Conservation (phyloP, 192 early-diverging fungal species). For the Backusella tuberculispora region DNA sequence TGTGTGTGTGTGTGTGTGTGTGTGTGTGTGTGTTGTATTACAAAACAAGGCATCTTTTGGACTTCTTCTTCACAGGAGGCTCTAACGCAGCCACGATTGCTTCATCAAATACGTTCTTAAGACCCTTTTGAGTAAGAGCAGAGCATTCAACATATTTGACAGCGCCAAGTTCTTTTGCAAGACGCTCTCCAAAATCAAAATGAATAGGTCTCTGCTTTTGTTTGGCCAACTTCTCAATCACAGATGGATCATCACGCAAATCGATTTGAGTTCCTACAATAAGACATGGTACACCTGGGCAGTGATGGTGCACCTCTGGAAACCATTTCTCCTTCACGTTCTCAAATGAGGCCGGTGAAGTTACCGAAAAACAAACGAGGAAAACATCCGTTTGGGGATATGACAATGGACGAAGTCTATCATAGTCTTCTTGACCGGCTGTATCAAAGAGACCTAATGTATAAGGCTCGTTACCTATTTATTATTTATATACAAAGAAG, state of each 20-base stretch:
- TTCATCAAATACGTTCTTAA: conserved; percentile 96
- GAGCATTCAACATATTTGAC: conserved; percentile 95
- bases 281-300: conserved; percentile 92
- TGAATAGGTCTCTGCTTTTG: conserved; percentile 85
- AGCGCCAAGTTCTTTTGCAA: conserved; percentile 82
- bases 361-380: conserved; percentile 92
- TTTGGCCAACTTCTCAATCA: conserved; percentile 78
- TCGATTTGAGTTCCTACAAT: conserved; percentile 93
- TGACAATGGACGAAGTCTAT: conserved; percentile 89
- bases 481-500: not conserved
- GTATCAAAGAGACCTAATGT: conserved; percentile 96
- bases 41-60: conserved; percentile 80
- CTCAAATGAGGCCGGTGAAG: conserved; percentile 90
- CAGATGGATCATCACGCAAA: conserved; percentile 82
- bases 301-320: conserved; percentile 95
- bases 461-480: conserved; percentile 82
- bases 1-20: not conserved
- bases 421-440: conserved; percentile 96
- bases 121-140: conserved; percentile 87
- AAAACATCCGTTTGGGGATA: conserved; percentile 97
- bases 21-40: conserved; percentile 43
- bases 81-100: conserved; percentile 96
- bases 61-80: conserved; percentile 80
- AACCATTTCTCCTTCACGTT: conserved; percentile 98
- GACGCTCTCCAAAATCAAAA: conserved; percentile 77